A percentile compares a stretch with the other conserved stretches of the same genome.
phyloP scores from a whole-genome alignment of 2,329 filamentous ascomycete genomes.

The Scedosporium boydii region DNA sequence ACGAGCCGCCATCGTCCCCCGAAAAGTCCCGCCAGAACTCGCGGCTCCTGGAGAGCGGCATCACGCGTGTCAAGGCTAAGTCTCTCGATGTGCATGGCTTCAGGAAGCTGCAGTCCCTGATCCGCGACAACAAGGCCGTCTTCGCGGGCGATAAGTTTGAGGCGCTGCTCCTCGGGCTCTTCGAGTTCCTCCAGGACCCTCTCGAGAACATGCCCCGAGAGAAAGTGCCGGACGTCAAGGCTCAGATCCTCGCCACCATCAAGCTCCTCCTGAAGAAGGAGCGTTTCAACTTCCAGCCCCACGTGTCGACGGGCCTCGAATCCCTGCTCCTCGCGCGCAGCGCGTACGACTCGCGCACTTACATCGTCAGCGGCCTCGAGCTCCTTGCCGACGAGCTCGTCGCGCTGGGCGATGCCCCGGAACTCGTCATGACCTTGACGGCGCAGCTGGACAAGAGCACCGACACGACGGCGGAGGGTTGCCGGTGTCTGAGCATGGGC shows the following conservation, averaged over 20 bases:
- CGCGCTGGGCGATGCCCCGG: constrained; percentile 50
- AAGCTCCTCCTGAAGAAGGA: constrained; percentile 62
- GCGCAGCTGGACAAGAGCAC: constrained; percentile 34
- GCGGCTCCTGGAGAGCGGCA: constrained; percentile 63
- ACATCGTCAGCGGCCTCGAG: constrained; percentile 67
- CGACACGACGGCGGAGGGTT: constrained; percentile 32
- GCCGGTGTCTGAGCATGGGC: constrained; percentile 50
- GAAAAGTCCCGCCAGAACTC: constrained; percentile 48
- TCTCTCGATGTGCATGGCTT: constrained; percentile 75
- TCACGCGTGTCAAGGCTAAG: constrained; percentile 60
- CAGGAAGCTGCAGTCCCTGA: constrained; percentile 65
- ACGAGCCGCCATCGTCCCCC: constrained; percentile 21
- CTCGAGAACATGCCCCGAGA: constrained; percentile 44
- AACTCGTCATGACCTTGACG: constrained; percentile 47
- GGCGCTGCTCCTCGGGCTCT: constrained; percentile 55
- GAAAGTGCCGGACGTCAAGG: constrained; percentile 63
- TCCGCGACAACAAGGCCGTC: constrained; percentile 55
- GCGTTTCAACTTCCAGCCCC: constrained; percentile 54
- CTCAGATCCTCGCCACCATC: constrained; percentile 65
- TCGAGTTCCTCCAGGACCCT: constrained; percentile 61
- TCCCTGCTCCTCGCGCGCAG: constrained; percentile 56
- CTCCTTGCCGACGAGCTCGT: constrained; percentile 65
- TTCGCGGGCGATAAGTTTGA: constrained; percentile 61
- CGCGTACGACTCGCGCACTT: constrained; percentile 57
- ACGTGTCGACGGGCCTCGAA: constrained; percentile 58